Evolutionary conservation across 768 basidiomycete species (phyloP).

Genomic region (Hypsizygus marmoreus): DNA sequence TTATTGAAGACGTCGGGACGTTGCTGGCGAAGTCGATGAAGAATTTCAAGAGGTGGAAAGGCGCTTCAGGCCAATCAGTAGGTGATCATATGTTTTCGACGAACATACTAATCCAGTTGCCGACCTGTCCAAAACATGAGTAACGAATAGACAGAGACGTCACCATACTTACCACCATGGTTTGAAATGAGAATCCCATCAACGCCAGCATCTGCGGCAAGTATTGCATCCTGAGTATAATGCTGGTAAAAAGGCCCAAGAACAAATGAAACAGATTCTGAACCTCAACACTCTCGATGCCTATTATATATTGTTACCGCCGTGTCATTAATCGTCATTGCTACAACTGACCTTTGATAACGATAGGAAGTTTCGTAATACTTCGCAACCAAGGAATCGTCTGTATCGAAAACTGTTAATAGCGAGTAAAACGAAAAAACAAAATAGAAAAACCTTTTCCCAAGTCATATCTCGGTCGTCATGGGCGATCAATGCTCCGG

Average conservation of each 20-base stretch:
- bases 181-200: constrained; percentile 90
- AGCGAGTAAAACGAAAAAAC: background rate
- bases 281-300: constrained; percentile 76
- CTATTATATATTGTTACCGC: constrained; percentile 29
- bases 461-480: constrained; percentile 80
- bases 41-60: constrained; percentile 75
- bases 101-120: constrained; percentile 75
- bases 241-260: constrained; percentile 4
- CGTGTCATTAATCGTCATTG: background rate
- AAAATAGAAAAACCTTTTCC: constrained; percentile 50
- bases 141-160: constrained; percentile 1
- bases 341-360: constrained; percentile 61
- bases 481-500: constrained; percentile 63
- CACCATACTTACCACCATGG: constrained; percentile 68
- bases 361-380: constrained; percentile 70
- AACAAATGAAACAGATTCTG: constrained; percentile 15
- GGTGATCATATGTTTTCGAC: too few species aligned
- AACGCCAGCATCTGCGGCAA: constrained; percentile 81
- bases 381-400: constrained; percentile 77
- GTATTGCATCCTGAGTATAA: constrained; percentile 71
- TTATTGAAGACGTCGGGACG: constrained; percentile 75
- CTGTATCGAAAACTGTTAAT: constrained; percentile 29
- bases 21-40: constrained; percentile 70
- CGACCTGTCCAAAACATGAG: constrained; percentile 46
- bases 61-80: constrained; percentile 51